Base-by-base conservation (phyloP, 2,329 filamentous ascomycete species). In the Pseudogymnoascus sp. region DNA sequence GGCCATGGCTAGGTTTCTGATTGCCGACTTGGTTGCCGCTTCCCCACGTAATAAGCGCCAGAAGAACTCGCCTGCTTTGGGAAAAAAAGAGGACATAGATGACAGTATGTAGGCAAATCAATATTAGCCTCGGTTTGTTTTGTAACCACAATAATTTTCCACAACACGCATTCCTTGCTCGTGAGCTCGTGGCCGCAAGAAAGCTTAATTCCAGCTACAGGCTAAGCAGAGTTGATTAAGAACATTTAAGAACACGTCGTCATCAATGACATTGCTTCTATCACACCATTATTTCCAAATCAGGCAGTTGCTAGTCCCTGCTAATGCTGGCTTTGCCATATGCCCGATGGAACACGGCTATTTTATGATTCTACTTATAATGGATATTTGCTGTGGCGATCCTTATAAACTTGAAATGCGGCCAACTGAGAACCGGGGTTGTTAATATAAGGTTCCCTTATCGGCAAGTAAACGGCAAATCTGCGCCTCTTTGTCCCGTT, bases 311-410 rank as follows among this genome's bases (percentile, higher is more conserved):
- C 8, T 17, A 51, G 35, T 5, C 48, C 48, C 9, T 33, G 29
- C 5, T 33, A 35, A 17, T 55, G n/a, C 5, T 33, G 29, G 35
- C 48, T 33, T 55, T 21, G 21, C 48, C 48, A 21, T 15, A 35
- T 33, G 10, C 21, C 48, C 48, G n/a, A 17, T 33, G 10, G 29
- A 35, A 55, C 48, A 55, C 48, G 48, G 48, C 17, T 55, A 35
- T 55, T 55, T 29, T 35, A 55, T 55, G 48, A n/a, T 5, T 35
- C 33, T 55, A 5, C 48, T 29, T 33, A 8, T 29, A 33, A 55
- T 55, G 44, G 44, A 55, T n/a, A 55, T 55, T 55, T 10, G 44
- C 44, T 55, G 29, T 27, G 44, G 17, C 33, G 44, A 55, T 55
- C 44, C 17, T 9, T 31, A 55, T 27, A 33, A 33, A 33, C 17